Evolutionary conservation across 148 eudicot genomes (phyloP).

Genomic region (Dianthus caryophyllus): DNA sequence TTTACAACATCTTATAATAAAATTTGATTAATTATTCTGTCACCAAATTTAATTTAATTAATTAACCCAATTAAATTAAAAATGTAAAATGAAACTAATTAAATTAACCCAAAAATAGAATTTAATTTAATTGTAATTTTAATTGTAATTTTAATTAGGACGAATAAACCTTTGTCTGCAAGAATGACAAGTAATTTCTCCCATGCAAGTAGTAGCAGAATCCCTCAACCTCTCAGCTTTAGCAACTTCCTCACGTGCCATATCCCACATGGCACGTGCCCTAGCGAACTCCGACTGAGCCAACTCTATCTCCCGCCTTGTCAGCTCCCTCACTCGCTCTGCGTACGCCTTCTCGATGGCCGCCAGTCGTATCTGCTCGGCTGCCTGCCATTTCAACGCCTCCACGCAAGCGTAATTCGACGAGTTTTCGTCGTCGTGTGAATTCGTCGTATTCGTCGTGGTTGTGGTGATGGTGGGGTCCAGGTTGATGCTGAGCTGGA

Average conservation of each 20-base stretch:
- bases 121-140: too few relatives aligned
- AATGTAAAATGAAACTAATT: background rate
- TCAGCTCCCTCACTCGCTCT: slow-evolving; percentile 77
- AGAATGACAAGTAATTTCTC: slow-evolving; percentile 72
- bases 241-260: slow-evolving; percentile 69
- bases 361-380: slow-evolving; percentile 75
- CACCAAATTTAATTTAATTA: too few relatives aligned
- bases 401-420: slow-evolving; percentile 26
- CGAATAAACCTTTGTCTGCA: slow-evolving; percentile 86
- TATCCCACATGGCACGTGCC: slow-evolving; percentile 73
- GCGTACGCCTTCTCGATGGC: slow-evolving; percentile 83
- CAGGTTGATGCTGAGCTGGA: slow-evolving; percentile 66
- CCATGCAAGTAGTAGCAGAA: slow-evolving; percentile 52
- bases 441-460: background rate
- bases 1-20: slow-evolving; percentile 3
- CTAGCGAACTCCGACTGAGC: slow-evolving; percentile 85
- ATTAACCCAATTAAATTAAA: background rate
- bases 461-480: slow-evolving; percentile 14
- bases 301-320: slow-evolving; percentile 67
- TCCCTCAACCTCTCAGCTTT: slow-evolving; percentile 59
- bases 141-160: slow-evolving; percentile 3
- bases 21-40: too few relatives aligned
- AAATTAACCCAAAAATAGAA: too few relatives aligned
- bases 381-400: slow-evolving; percentile 68
- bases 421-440: background rate